These are phyloP conservation scores for Chytriomyces sp. DNA, from an alignment of 192 early-diverging fungal genomes.

Conservation along the genomic window DNA sequence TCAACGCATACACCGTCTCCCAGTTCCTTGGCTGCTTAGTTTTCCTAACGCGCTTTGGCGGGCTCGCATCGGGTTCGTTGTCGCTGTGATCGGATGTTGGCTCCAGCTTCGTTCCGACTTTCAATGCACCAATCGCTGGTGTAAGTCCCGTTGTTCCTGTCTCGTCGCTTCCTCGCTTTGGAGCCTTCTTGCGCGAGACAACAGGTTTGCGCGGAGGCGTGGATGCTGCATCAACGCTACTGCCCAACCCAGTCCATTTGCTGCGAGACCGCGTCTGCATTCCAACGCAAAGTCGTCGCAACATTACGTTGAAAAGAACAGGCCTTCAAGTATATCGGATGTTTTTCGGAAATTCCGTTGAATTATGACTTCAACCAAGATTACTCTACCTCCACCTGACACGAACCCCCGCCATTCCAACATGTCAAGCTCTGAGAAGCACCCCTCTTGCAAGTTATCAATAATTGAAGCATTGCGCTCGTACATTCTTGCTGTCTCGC, in stretches of 20 bases:
- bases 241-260: background rate
- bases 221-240: background rate
- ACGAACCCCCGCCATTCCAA: too few relatives aligned
- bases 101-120: background rate
- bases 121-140: background rate
- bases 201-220: background rate
- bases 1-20: constrained; percentile 56
- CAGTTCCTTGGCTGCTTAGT: constrained; percentile 49
- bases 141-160: background rate
- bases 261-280: background rate
- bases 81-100: background rate
- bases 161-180: background rate
- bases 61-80: background rate
- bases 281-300: constrained; percentile 56
- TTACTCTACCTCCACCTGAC: too few relatives aligned
- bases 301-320: constrained; percentile 72
- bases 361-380: too few relatives aligned
- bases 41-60: background rate
- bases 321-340: too few relatives aligned
- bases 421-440: too few relatives aligned
- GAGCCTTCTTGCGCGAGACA: background rate
- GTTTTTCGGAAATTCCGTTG: too few relatives aligned
- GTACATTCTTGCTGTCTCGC: too few relatives aligned
- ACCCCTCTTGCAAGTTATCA: too few relatives aligned
- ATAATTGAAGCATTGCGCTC: too few relatives aligned